A percentile compares a stretch with the other conserved stretches of the same genome.
Evolutionary conservation across 2,329 filamentous ascomycete species (phyloP).

Genomic region (Lojkania enalia): DNA sequence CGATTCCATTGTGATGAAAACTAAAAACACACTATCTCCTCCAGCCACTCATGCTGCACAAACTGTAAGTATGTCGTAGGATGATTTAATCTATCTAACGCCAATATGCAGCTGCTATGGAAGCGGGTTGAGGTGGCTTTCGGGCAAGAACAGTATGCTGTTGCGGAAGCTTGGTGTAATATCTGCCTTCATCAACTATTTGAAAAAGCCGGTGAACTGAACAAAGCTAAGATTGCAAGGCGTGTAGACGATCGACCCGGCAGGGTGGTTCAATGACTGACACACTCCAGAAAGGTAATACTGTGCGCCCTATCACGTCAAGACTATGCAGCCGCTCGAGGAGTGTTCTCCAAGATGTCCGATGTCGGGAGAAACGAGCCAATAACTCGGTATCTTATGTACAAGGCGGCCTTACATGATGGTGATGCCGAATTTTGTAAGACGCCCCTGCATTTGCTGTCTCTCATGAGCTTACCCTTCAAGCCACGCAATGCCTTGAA

Average conservation of each 20-base stretch:
- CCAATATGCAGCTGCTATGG: slow-evolving; percentile 73
- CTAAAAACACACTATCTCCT: slow-evolving; percentile 56
- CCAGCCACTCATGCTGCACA: slow-evolving; percentile 69
- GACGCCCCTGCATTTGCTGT: not conserved
- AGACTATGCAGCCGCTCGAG: slow-evolving; percentile 58
- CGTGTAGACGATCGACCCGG: slow-evolving; percentile 32
- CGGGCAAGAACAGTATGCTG: slow-evolving; percentile 55
- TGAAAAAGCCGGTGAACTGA: slow-evolving; percentile 64
- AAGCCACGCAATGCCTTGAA: slow-evolving; percentile 67
- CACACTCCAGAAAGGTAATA: slow-evolving; percentile 67
- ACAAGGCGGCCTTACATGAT: slow-evolving; percentile 67
- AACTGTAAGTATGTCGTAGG: slow-evolving; percentile 55
- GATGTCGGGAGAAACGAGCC: slow-evolving; percentile 61
- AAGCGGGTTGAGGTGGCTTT: slow-evolving; percentile 69
- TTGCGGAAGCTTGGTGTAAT: slow-evolving; percentile 71
- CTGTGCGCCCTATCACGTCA: slow-evolving; percentile 66
- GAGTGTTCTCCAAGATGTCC: slow-evolving; percentile 63
- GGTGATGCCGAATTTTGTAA: slow-evolving; percentile 59
- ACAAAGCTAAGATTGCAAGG: slow-evolving; percentile 71
- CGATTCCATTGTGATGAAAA: slow-evolving; percentile 51
- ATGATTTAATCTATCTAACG: slow-evolving; percentile 8
- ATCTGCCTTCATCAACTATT: slow-evolving; percentile 71
- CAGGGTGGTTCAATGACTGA: slow-evolving; percentile 10
- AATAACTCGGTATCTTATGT: slow-evolving; percentile 73
- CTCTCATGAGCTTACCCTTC: slow-evolving; percentile 11